A percentile compares a stretch with the other conserved stretches of the same genome.
phyloP scores from a whole-genome alignment of 2,329 filamentous ascomycete species.

The Coleophoma crateriformis region DNA sequence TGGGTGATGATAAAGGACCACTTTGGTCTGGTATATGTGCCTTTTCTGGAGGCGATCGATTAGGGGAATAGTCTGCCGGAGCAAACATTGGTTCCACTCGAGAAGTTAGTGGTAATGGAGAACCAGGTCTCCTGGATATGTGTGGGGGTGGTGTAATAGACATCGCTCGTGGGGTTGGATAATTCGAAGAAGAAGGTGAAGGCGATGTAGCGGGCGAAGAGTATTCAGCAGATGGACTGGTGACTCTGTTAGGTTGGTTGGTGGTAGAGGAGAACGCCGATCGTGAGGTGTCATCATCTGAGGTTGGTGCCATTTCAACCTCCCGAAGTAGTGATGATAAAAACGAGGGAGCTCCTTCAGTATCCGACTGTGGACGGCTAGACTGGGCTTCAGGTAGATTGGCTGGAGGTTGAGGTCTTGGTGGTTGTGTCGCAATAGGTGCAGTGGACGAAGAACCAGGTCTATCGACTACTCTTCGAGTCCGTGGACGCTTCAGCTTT shows the following conservation, averaged over 20 bases:
- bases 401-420: constrained; percentile 21
- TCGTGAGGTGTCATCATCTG: constrained; percentile 47
- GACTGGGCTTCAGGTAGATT: constrained; percentile 7
- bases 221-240: constrained; percentile 31
- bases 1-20: constrained; percentile 17
- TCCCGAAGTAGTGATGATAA: constrained; percentile 83
- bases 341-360: constrained; percentile 64
- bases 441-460: constrained; percentile 34
- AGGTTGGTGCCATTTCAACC: constrained; percentile 62
- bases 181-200: constrained; percentile 55
- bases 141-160: constrained; percentile 67
- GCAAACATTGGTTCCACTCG: constrained; percentile 70
- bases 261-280: constrained; percentile 12
- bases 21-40: constrained; percentile 14
- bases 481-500: constrained; percentile 82
- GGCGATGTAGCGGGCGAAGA: constrained; percentile 67
- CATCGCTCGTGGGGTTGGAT: constrained; percentile 61
- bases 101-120: constrained; percentile 64
- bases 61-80: constrained; percentile 69
- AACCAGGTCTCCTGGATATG: constrained; percentile 52
- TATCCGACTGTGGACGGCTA: constrained; percentile 22
- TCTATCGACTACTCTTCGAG: constrained; percentile 56
- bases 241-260: constrained; percentile 15
- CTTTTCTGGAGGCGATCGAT: constrained; percentile 37
- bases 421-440: constrained; percentile 23